Percentiles rank a stretch among this genome's conserved stretches.
phyloP scores from a whole-genome alignment of 495 filamentous ascomycete species.

The Aspergillus conjunctus region DNA sequence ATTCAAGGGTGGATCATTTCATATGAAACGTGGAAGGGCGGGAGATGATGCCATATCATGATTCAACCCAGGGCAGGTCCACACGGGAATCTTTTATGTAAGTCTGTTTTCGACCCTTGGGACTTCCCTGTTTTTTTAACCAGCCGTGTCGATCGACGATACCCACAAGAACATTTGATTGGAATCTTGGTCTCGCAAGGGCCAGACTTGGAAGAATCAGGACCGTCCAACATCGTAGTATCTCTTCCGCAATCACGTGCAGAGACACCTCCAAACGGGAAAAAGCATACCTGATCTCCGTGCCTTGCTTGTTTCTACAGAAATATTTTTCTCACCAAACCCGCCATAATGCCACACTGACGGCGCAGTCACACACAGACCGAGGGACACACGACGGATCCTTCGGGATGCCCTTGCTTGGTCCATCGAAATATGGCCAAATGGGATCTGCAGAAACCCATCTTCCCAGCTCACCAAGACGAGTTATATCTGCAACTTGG shows the following conservation, averaged over 20 bases:
- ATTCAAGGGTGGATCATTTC: not conserved
- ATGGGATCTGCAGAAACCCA: not conserved
- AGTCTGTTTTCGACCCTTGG: not conserved
- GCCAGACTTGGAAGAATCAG: too few relatives aligned
- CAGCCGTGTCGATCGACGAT: not conserved
- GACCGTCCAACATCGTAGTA: too few relatives aligned
- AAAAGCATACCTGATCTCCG: not conserved
- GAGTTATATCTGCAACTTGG: not conserved
- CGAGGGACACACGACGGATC: slow-evolving; percentile 1
- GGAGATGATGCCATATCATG: not conserved
- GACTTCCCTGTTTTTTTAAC: not conserved
- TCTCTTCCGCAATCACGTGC: too few relatives aligned
- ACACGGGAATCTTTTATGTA: slow-evolving; percentile 3
- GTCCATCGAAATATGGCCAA: not conserved
- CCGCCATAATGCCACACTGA: not conserved
- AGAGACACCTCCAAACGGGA: too few relatives aligned
- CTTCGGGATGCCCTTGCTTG: not conserved
- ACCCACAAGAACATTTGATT: not conserved
- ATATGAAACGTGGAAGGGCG: not conserved
- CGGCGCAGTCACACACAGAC: not conserved
- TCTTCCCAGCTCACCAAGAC: not conserved
- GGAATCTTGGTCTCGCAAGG: too few relatives aligned
- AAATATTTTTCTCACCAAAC: too few relatives aligned
- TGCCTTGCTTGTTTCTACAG: not conserved
- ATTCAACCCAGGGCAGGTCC: not conserved